Conservation (phyloP, 2,329 filamentous ascomycete genomes). For the Colletotrichum orbiculare region DNA sequence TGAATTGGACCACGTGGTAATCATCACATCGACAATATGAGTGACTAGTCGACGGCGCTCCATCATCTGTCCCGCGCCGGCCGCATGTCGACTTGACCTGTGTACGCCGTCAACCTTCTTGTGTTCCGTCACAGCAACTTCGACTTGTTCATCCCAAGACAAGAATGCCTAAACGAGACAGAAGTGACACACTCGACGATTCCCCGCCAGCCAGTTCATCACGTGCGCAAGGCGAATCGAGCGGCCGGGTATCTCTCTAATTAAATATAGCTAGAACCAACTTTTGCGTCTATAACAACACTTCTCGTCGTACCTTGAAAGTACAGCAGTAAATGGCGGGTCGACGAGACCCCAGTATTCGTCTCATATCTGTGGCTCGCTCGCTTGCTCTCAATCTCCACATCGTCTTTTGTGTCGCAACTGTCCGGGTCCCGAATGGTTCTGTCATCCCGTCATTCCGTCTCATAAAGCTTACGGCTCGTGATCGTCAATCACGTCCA, state of each 20-base stretch:
- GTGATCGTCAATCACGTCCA: conserved; percentile 47
- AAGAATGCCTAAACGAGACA: neutral
- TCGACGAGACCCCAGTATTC: neutral
- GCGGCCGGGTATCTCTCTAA: conserved; percentile 19
- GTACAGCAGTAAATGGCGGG: neutral
- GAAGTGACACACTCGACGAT: neutral
- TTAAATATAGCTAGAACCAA: conserved; percentile 11
- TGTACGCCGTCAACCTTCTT: no score
- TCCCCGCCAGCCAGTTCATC: neutral
- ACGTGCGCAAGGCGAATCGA: neutral
- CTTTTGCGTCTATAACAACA: conserved; percentile 12
- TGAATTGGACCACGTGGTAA: no score
- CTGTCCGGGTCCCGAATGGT: conserved; percentile 1
- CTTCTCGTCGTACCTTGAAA: neutral
- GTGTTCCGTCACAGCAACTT: no score
- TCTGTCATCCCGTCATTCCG: conserved; percentile 19
- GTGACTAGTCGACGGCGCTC: no score
- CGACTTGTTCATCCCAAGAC: no score
- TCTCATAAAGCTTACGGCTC: conserved; percentile 38
- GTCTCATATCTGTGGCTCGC: neutral
- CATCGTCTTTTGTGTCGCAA: neutral
- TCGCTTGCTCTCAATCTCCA: neutral
- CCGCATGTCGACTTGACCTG: no score
- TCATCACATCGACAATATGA: no score
- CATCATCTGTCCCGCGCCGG: no score